Percentiles rank a stretch among this genome's conserved stretches.
Evolutionary conservation across 2,329 filamentous ascomycete genomes (phyloP).

Genomic region (Ceratocystis colombiana): DNA sequence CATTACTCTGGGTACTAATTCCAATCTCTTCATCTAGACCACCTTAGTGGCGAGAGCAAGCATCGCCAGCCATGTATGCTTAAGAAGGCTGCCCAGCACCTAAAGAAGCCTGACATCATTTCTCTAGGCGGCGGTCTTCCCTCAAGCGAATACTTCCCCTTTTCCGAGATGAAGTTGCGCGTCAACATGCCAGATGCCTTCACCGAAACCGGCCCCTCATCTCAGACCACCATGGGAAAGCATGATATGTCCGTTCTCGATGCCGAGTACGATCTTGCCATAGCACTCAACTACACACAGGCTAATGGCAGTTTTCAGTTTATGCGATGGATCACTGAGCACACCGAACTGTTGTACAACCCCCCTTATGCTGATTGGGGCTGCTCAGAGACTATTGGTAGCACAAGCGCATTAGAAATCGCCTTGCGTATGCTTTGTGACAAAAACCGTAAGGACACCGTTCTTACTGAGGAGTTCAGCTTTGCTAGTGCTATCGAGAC

Average conservation of each 20-base stretch:
- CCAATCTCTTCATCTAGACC: conserved; percentile 33
- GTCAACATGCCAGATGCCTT: conserved; percentile 57
- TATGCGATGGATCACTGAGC: conserved; percentile 83
- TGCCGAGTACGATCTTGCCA: conserved; percentile 58
- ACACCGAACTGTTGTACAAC: conserved; percentile 80
- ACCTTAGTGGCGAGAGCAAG: conserved; percentile 53
- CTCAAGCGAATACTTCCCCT: conserved; percentile 83
- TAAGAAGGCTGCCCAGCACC: conserved; percentile 68
- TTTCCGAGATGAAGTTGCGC: conserved; percentile 65
- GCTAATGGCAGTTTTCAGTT: conserved; percentile 77
- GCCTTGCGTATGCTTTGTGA: conserved; percentile 70
- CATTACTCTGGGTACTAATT: conserved; percentile 17
- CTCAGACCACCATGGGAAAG: conserved; percentile 61
- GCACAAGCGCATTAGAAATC: conserved; percentile 77
- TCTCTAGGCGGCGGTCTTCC: conserved; percentile 88
- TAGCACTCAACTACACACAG: conserved; percentile 89
- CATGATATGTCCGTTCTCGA: conserved; percentile 48
- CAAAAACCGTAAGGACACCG: conserved; percentile 57
- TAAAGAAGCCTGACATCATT: conserved; percentile 75
- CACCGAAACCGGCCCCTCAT: conserved; percentile 55
- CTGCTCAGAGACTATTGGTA: conserved; percentile 72
- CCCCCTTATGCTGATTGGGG: conserved; percentile 89
- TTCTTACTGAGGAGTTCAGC: conserved; percentile 84
- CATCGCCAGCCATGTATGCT: conserved; percentile 57
- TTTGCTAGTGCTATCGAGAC: conserved; percentile 65